phyloP scores from a whole-genome alignment of 2,329 filamentous ascomycete genomes.

The Pestalotiopsis sp. region DNA sequence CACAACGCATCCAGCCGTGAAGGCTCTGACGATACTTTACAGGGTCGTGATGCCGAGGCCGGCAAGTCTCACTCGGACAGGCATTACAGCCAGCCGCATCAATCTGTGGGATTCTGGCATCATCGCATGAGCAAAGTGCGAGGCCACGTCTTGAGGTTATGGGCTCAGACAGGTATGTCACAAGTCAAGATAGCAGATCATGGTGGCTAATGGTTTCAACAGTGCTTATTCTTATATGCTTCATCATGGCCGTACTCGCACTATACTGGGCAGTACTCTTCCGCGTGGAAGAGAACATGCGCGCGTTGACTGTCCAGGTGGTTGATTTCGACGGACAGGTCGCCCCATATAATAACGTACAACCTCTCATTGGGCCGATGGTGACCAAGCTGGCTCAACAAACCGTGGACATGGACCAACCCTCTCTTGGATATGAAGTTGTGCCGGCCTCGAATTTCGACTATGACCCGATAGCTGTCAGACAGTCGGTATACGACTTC shows the following conservation, averaged over 20 bases:
- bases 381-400: conserved; percentile 48
- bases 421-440: conserved; percentile 53
- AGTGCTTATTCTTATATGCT: conserved; percentile 55
- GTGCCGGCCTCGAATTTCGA: conserved; percentile 53
- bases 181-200: not conserved
- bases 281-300: conserved; percentile 49
- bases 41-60: not conserved
- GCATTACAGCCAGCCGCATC: not conserved
- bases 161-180: not conserved
- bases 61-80: not conserved
- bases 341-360: conserved; percentile 50
- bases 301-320: conserved; percentile 54
- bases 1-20: not conserved
- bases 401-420: conserved; percentile 36
- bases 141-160: not conserved
- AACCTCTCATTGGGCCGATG: conserved; percentile 59
- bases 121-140: not conserved
- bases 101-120: not conserved
- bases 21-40: not conserved
- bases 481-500: conserved; percentile 61
- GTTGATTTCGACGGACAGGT: conserved; percentile 64
- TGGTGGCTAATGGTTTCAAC: not conserved
- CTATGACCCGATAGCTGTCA: conserved; percentile 57
- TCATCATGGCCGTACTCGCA: conserved; percentile 58
- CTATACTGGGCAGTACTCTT: conserved; percentile 65